Percentiles rank a stretch among this genome's conserved stretches.
Evolutionary conservation across 768 basidiomycete species (phyloP).

Genomic region (Obba rivulosa): DNA sequence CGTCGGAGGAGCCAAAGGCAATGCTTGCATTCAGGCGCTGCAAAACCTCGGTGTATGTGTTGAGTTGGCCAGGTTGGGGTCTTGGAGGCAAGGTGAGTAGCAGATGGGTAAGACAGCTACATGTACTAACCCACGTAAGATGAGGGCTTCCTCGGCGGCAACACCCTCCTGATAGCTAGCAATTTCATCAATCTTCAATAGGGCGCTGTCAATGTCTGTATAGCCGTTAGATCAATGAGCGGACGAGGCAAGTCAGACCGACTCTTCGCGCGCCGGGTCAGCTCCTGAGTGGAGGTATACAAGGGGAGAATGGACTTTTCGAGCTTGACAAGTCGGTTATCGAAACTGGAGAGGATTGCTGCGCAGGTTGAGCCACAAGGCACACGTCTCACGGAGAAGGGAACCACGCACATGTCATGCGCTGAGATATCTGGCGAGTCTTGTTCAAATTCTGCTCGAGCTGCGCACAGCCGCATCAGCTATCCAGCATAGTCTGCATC

Average conservation of each 20-base stretch:
- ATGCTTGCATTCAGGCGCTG: constrained; percentile 76
- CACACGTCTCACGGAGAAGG: background rate
- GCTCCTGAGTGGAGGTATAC: constrained; percentile 71
- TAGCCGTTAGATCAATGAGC: background rate
- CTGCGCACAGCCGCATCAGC: constrained; percentile 29
- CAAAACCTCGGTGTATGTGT: constrained; percentile 62
- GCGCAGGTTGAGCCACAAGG: background rate
- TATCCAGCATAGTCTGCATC: background rate
- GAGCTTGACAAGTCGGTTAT: constrained; percentile 72
- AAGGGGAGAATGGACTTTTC: constrained; percentile 83
- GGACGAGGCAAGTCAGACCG: background rate
- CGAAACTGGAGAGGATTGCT: constrained; percentile 84
- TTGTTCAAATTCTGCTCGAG: constrained; percentile 86
- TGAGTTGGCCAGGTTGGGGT: constrained; percentile 65
- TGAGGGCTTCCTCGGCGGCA: constrained; percentile 72
- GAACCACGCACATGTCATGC: constrained; percentile 68
- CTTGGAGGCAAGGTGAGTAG: constrained; percentile 28
- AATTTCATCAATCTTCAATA: constrained; percentile 74
- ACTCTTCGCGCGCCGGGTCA: constrained; percentile 73
- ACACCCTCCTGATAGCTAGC: constrained; percentile 71
- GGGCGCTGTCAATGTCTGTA: constrained; percentile 74
- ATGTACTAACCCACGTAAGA: constrained; percentile 62
- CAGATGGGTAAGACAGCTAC: background rate
- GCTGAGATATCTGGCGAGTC: constrained; percentile 76
- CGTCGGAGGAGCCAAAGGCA: constrained; percentile 64